Base-by-base conservation (phyloP, 129 eudicot genomes). In the Artemisia argyi region DNA sequence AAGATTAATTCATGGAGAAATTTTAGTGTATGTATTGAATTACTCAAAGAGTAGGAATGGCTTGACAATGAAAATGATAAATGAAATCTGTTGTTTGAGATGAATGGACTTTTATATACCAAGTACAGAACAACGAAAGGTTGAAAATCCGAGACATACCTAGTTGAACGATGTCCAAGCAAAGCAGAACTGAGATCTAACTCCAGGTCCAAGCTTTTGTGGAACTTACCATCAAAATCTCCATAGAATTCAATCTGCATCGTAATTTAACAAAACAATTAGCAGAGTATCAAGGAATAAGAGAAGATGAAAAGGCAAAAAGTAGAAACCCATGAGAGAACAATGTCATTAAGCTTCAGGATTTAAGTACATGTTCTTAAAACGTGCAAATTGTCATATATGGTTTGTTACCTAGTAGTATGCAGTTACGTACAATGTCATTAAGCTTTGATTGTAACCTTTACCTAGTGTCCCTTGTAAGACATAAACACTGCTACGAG, bases 201-300 rank as follows among this genome's bases (percentile, higher is more conserved):
- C 32, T 75, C 80, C 69, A 94, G 71, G 73, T 94, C 97, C 86
- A 94, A 79, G 73, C 83, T 90, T 70, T 90, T 94, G 83, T 94
- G 96, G 75, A 94, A 90, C 83, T 91, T 94, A 58, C 92, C 98
- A 77, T 94, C 99, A 64, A 90, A 90, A 72, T 90, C 97, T 11
- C 99, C 99, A 75, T 86, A 94, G 59, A 94, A 94, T 28, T 94
- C 97, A 61, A 94, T 90, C 99, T 94, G 82, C 62, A 63, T 3
- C 0, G 24, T 55, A 16, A 26, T 18, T 35, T 70, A 20, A 64
- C 48, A 17, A 66, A 67, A 50, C 60, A 68, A 4, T 50, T 12
- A 24, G 73, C 48, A n/a, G 14, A 13, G 55, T 22, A 24, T 10
- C 17, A 72, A 35, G 42, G 42, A 35, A 35, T 32, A 35, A 1